Evolutionary conservation across 2,329 filamentous ascomycete genomes (phyloP), one percentile per base, ranked within the genome.

Genomic region (Stemphylium vesicarium): DNA sequence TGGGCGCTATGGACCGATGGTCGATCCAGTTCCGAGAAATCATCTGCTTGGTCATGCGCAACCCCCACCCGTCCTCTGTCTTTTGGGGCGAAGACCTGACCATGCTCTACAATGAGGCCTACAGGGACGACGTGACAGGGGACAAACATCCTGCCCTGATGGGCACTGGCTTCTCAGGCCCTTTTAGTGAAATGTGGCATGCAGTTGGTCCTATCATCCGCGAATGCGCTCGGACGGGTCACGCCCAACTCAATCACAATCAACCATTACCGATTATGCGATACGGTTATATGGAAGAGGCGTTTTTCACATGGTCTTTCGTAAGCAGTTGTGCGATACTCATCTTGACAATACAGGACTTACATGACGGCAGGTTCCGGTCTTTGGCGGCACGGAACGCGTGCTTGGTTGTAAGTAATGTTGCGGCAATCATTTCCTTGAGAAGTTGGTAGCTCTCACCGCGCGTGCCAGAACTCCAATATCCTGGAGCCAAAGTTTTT

Each of bases 1-100:
- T 84, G 1, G 82, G 82, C 0, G 76, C 78, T 1, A 77, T 84
- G 68, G 59, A 72, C 2, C 66, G 64, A 46, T 85, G 82, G 82
- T 74, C 79, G n/a, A 45, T 72, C 4, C 73, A 78, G 18, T 76
- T 84, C 18, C 79, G 81, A 31, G 78, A 82, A 31, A 49, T 73
- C 12, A 60, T 59, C 9, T 73, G 73, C 44, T 35, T 75, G 4
- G 41, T 75, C 9, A 71, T 74, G 63, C 61, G 65, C 12, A 69
- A 70, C 45, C 68, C 71, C 0, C 63, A 64, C 31, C 72, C 72
- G n/a, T 52, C 53, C 12, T 64, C 69, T 8, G 38, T 74, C 3
- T 67, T 86, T 83, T 57, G 45, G 44, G 54, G 54, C 9, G 29
- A 48, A 10, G 54, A 54, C 5, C 40, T 75, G 45, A 72, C 68